These are phyloP conservation scores for Lepidium africanum DNA, from an alignment of 345 rosid species.

Conservation along the genomic window DNA sequence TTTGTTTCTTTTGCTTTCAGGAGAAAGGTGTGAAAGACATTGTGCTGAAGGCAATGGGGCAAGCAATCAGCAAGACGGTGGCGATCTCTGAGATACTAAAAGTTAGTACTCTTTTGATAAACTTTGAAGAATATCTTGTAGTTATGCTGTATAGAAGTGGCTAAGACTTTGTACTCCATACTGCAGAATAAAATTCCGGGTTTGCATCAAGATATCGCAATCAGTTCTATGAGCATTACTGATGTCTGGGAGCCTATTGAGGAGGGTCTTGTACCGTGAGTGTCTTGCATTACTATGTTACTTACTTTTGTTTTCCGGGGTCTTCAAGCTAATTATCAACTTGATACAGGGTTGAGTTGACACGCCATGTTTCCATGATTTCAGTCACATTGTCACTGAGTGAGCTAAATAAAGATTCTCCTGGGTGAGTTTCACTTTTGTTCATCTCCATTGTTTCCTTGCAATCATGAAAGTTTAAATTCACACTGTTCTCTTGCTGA, in stretches of 20 bases:
- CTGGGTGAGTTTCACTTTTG: constrained; percentile 55
- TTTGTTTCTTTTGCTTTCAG: constrained; percentile 18
- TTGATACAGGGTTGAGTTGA: constrained; percentile 83
- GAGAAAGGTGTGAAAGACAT: constrained; percentile 60
- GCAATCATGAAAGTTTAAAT: not conserved
- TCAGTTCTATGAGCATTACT: constrained; percentile 84
- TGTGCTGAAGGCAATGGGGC: constrained; percentile 95
- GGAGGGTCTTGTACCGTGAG: constrained; percentile 92
- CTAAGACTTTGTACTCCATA: not conserved
- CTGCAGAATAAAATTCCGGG: constrained; percentile 67
- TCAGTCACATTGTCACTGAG: constrained; percentile 68
- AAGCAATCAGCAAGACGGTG: constrained; percentile 87
- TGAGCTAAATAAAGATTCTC: constrained; percentile 61
- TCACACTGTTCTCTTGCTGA: not conserved
- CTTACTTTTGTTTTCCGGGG: not conserved
- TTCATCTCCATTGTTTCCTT: not conserved
- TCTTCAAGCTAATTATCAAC: constrained; percentile 4
- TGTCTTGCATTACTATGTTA: constrained; percentile 1
- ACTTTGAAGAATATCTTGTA: not conserved
- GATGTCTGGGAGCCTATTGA: constrained; percentile 96
- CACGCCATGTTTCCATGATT: constrained; percentile 91
- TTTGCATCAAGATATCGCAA: constrained; percentile 82
- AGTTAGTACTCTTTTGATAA: constrained; percentile 28
- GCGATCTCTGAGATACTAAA: constrained; percentile 74
- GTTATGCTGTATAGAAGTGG: not conserved